Conservation (phyloP, 306 rosid genomes). For the Pueraria montana region DNA sequence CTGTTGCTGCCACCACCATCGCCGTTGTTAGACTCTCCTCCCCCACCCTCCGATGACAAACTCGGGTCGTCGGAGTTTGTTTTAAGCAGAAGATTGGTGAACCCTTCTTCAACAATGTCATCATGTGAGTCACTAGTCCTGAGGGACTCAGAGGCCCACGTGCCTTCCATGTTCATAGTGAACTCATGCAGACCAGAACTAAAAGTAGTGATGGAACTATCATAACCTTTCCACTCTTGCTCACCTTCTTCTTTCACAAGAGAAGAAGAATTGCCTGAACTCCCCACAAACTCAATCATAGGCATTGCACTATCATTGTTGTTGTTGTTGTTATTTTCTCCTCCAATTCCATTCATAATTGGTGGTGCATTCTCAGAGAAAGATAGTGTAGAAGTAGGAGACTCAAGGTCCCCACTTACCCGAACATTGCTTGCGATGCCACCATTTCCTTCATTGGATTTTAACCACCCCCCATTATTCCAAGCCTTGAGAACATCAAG, state of each 20-base stretch:
- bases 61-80: conserved; percentile 69
- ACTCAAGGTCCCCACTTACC: conserved; percentile 68
- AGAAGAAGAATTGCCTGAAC: conserved; percentile 60
- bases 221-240: conserved; percentile 75
- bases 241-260: conserved; percentile 71
- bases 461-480: conserved; percentile 61
- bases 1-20: conserved; percentile 25
- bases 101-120: conserved; percentile 77
- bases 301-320: conserved; percentile 41
- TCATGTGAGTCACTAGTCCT: conserved; percentile 43
- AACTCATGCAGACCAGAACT: conserved; percentile 64
- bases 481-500: conserved; percentile 52
- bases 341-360: conserved; percentile 51
- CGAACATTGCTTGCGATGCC: background rate
- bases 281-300: conserved; percentile 83
- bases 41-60: conserved; percentile 73
- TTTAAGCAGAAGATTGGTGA: conserved; percentile 87
- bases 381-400: conserved; percentile 88
- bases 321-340: conserved; percentile 34
- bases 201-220: conserved; percentile 54
- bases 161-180: conserved; percentile 68
- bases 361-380: conserved; percentile 69
- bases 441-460: conserved; percentile 49
- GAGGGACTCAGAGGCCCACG: conserved; percentile 61
- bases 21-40: conserved; percentile 65